Conservation (phyloP, 2,329 filamentous ascomycete genomes). For the Hypoxylon rubiginosum region DNA sequence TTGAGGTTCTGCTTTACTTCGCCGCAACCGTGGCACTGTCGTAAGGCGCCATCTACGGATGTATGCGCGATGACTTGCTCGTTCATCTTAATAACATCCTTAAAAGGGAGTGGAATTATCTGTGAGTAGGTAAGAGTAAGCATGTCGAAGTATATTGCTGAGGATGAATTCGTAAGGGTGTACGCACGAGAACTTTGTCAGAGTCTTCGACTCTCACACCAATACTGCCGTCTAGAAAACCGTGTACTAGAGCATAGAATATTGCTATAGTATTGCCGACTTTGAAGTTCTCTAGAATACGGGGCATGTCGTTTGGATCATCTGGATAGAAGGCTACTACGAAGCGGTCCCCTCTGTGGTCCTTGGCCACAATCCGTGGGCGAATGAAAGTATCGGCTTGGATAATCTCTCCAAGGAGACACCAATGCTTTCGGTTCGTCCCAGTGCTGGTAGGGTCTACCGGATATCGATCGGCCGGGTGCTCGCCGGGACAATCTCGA, state of each 20-base stretch:
- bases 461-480: conserved; percentile 22
- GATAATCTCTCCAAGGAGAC: conserved; percentile 41
- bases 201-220: conserved; percentile 34
- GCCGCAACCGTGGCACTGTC: conserved; percentile 39
- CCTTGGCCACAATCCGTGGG: conserved; percentile 38
- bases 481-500: conserved; percentile 16
- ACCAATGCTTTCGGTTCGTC: conserved; percentile 33
- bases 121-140: conserved; percentile 8
- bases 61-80: conserved; percentile 33
- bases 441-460: neutral
- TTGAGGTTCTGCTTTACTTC: conserved; percentile 19
- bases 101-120: conserved; percentile 40
- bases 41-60: conserved; percentile 2
- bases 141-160: neutral
- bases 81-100: conserved; percentile 40
- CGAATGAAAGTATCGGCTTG: conserved; percentile 51
- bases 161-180: neutral
- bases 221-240: conserved; percentile 28
- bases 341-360: conserved; percentile 20
- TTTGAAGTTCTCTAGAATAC: conserved; percentile 36
- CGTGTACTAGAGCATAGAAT: conserved; percentile 35
- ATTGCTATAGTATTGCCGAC: conserved; percentile 45
- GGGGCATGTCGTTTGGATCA: conserved; percentile 33
- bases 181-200: conserved; percentile 26
- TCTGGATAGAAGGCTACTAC: conserved; percentile 43